A percentile compares a stretch with the other conserved stretches of the same genome.
Conservation (phyloP, 176 grass and related monocot genomes). For the Pharus latifolius region DNA sequence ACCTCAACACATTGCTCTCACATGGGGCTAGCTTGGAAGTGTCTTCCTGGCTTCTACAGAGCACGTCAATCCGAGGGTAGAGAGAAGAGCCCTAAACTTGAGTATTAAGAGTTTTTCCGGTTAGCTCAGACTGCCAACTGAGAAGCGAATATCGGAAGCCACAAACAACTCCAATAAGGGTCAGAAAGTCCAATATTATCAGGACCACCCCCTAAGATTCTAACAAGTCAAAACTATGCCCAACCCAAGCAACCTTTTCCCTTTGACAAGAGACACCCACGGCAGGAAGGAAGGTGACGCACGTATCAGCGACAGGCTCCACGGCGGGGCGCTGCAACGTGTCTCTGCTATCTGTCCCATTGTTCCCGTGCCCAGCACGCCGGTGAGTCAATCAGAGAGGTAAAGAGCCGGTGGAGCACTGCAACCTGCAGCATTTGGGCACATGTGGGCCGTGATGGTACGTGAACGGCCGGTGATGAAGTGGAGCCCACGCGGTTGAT, state of each 20-base stretch:
- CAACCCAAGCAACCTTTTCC: background rate
- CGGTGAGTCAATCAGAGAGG: no score
- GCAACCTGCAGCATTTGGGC: no score
- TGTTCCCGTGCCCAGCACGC: no score
- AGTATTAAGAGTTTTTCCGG: no score
- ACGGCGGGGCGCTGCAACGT: background rate
- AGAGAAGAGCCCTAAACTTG: no score
- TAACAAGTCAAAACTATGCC: background rate
- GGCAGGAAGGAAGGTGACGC: background rate
- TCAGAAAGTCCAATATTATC: conserved; percentile 5
- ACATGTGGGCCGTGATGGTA: background rate
- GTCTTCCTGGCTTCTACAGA: no score
- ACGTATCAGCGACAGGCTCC: background rate
- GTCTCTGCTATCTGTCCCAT: no score
- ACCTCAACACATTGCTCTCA: no score
- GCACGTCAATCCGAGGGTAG: no score
- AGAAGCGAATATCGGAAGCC: background rate
- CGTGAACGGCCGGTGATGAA: background rate
- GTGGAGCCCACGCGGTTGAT: background rate
- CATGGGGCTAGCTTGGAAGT: no score
- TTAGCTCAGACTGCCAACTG: background rate
- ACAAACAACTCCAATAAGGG: background rate
- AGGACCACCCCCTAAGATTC: conserved; percentile 12
- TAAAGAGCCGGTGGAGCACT: background rate
- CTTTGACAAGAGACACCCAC: background rate